phyloP scores from a whole-genome alignment of 2,329 filamentous ascomycete genomes.

The Hypoxylon sp. region DNA sequence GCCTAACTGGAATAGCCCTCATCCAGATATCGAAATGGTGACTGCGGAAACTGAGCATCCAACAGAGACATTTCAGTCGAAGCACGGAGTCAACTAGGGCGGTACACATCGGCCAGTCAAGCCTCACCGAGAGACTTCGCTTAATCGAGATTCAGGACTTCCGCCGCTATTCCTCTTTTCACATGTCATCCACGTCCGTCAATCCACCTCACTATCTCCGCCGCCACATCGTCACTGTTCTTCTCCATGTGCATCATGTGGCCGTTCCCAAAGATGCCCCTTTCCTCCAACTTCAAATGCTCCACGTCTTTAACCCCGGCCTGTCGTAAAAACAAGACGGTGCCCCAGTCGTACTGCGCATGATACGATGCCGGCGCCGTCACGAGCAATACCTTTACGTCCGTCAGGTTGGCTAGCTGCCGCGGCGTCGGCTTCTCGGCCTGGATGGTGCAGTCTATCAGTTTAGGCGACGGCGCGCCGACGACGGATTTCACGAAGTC shows the following conservation, averaged over 20 bases:
- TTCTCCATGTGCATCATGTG: constrained; percentile 64
- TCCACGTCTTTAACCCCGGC: constrained; percentile 53
- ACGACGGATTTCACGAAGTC: constrained; percentile 53
- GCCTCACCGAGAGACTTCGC: not conserved
- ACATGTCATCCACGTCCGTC: not conserved
- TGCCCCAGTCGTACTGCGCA: constrained; percentile 60
- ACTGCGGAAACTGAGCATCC: not conserved
- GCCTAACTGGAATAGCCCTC: not conserved
- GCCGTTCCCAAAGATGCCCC: constrained; percentile 59
- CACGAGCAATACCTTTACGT: constrained; percentile 55
- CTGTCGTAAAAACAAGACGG: constrained; percentile 57
- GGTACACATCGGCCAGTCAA: constrained; percentile 4
- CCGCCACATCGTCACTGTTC: constrained; percentile 58
- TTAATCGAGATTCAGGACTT: not conserved
- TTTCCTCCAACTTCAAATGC: constrained; percentile 54
- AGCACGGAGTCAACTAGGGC: not conserved
- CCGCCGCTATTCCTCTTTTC: too few relatives aligned
- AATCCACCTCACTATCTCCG: constrained; percentile 43
- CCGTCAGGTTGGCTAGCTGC: constrained; percentile 53
- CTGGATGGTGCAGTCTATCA: constrained; percentile 54
- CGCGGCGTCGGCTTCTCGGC: constrained; percentile 49
- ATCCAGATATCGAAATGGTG: not conserved
- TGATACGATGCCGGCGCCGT: constrained; percentile 61
- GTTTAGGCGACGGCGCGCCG: constrained; percentile 40
- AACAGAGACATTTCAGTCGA: not conserved